Evolutionary conservation across 306 rosid genomes (phyloP), one percentile per base, ranked within the genome.

Genomic region (Glycine latifolia): DNA sequence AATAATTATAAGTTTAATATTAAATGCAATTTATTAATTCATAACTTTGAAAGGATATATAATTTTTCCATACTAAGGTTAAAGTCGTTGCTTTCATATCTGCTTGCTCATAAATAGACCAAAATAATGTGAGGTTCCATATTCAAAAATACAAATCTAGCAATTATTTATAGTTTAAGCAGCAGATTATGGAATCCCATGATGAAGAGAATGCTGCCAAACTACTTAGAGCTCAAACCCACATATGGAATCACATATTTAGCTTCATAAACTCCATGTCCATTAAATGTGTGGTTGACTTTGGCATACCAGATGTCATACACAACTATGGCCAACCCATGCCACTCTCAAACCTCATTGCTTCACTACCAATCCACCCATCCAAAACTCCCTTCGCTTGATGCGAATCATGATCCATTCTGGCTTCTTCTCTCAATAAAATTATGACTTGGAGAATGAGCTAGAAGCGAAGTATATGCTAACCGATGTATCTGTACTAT

Each of bases 201-300:
- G 58, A 5, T n/a, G 75, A 2, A 65, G 68, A 81, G 0, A 13
- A 63, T 31, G 41, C 15, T 55, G 20, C 62, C 8, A 81, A 81
- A 43, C 10, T 74, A 8, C 76, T 81, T 26, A 8, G 2, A 67
- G 81, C 81, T 33, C 80, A 81, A 46, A 53, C 61, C 8, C 85
- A 81, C 17, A 4, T 75, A 75, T 75, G 70, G 70, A 75, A 75
- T 60, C 79, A 75, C 44, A 44, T 60, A 3, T 43, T 81, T 5
- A 66, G 16, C 52, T 81, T 81, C 61, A 81, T 81, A 53, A 81
- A 74, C 20, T 81, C 80, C 13, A 81, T 81, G 80, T 74, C 85
- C 13, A 80, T 81, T 55, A 81, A 81, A 55, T 66, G 80, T 11
- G 43, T 17, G 0, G 53, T 81, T 44, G 85, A 81, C 4, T 81